Conservation (phyloP, 306 rosid species). For the Cicer chorassanicum region DNA sequence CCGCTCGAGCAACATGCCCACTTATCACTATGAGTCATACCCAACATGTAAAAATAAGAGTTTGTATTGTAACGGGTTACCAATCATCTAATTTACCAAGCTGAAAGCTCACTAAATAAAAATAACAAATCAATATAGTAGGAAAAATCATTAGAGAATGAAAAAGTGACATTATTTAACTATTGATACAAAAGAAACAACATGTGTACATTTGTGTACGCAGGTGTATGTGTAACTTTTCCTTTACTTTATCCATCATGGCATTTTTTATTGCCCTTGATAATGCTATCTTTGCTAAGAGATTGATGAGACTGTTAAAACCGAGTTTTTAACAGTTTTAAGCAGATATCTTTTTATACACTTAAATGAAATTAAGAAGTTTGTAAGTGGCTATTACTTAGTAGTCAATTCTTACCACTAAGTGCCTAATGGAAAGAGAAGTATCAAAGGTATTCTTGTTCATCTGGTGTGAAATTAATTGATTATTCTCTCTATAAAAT, state of each 20-base stretch:
- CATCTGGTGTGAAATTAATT: background rate
- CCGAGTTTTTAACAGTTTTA: background rate
- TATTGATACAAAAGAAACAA: constrained; percentile 4
- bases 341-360: too few species aligned
- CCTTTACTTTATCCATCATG: background rate
- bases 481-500: background rate
- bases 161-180: constrained; percentile 11
- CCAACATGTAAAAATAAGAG: background rate
- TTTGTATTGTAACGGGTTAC: background rate
- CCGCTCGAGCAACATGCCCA: too few species aligned
- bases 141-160: constrained; percentile 40
- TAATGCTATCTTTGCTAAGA: constrained; percentile 13
- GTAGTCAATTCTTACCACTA: background rate
- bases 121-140: background rate
- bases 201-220: background rate
- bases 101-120: too few species aligned
- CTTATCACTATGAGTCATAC: too few species aligned
- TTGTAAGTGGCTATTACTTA: background rate
- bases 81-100: constrained; percentile 20
- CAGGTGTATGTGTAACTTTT: background rate
- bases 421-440: background rate
- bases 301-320: background rate
- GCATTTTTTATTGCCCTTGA: background rate
- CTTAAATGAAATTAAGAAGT: background rate
- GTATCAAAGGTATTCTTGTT: background rate